Percentiles rank a stretch among this genome's conserved stretches.
Conservation (phyloP, 2,329 filamentous ascomycete species). For the Metarhizium anisopliae region DNA sequence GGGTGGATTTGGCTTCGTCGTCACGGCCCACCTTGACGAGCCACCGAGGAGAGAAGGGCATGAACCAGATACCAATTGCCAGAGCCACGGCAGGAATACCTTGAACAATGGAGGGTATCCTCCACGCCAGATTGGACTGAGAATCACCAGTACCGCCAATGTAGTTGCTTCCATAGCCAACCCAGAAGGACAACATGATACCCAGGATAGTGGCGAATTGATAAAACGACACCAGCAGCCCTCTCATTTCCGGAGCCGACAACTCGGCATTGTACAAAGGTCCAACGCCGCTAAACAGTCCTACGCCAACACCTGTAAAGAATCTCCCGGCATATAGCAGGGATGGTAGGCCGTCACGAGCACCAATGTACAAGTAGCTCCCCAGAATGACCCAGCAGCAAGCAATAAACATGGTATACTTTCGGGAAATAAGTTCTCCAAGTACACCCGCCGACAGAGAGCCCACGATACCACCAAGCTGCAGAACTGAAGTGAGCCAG, state of each 20-base stretch:
- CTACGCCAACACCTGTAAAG: slow-evolving; percentile 37
- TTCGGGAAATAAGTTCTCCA: slow-evolving; percentile 13
- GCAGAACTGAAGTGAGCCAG: slow-evolving; percentile 42
- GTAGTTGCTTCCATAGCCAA: slow-evolving; percentile 35
- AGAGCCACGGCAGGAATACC: slow-evolving; percentile 41
- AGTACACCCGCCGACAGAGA: slow-evolving; percentile 37
- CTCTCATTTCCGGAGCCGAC: slow-evolving; percentile 56
- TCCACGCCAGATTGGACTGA: slow-evolving; percentile 32
- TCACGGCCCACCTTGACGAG: slow-evolving; percentile 63
- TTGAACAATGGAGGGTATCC: slow-evolving; percentile 37
- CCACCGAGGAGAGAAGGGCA: slow-evolving; percentile 74
- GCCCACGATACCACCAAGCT: slow-evolving; percentile 40
- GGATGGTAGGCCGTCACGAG: slow-evolving; percentile 26
- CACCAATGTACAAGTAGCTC: slow-evolving; percentile 35
- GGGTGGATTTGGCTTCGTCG: slow-evolving; percentile 46
- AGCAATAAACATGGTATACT: slow-evolving; percentile 3
- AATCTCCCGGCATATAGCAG: slow-evolving; percentile 39
- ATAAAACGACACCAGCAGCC: slow-evolving; percentile 52
- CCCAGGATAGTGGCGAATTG: slow-evolving; percentile 52
- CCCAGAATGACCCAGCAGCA: slow-evolving; percentile 29
- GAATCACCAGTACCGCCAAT: slow-evolving; percentile 36
- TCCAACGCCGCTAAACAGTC: slow-evolving; percentile 34
- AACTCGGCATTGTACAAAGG: slow-evolving; percentile 43
- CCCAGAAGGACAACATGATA: slow-evolving; percentile 42
- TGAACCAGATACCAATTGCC: slow-evolving; percentile 58